Evolutionary conservation across 2,329 filamentous ascomycete genomes (phyloP).

Genomic region (Pezicula rhizophila): DNA sequence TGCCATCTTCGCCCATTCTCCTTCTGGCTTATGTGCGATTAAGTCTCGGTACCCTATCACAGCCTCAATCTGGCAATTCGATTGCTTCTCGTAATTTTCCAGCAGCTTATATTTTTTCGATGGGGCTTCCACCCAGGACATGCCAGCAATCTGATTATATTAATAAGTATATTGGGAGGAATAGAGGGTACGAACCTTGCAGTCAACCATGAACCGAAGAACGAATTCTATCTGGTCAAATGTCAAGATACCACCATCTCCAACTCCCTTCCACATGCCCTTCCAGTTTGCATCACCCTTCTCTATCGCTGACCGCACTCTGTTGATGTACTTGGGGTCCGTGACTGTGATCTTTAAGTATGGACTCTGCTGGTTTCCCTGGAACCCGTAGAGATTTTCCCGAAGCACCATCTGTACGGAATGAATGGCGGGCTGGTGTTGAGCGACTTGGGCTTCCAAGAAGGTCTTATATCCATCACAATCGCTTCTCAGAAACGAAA

Average conservation of each 20-base stretch:
- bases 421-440: slow-evolving; percentile 67
- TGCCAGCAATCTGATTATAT: slow-evolving; percentile 65
- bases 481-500: slow-evolving; percentile 73
- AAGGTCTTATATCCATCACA: slow-evolving; percentile 73
- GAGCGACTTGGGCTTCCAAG: slow-evolving; percentile 72
- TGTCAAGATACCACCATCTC: slow-evolving; percentile 69
- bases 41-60: slow-evolving; percentile 76
- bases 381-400: slow-evolving; percentile 90
- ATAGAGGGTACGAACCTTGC: slow-evolving; percentile 50
- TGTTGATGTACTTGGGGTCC: slow-evolving; percentile 78
- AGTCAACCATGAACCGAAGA: slow-evolving; percentile 96
- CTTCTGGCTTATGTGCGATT: slow-evolving; percentile 79
- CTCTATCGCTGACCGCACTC: slow-evolving; percentile 71
- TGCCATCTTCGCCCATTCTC: slow-evolving; percentile 97
- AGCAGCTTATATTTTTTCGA: slow-evolving; percentile 68
- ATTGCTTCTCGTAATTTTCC: slow-evolving; percentile 61
- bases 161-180: background rate
- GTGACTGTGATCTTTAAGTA: slow-evolving; percentile 92
- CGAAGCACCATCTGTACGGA: slow-evolving; percentile 76
- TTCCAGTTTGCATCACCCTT: slow-evolving; percentile 79
- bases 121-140: slow-evolving; percentile 94
- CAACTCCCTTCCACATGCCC: slow-evolving; percentile 71
- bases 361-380: slow-evolving; percentile 85
- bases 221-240: slow-evolving; percentile 97
- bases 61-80: slow-evolving; percentile 95